Percentiles rank a stretch among this genome's conserved stretches.
These are phyloP conservation scores for Malassezia obtusa DNA, from an alignment of 1,284 basidiomycete species.

Conservation along the genomic window DNA sequence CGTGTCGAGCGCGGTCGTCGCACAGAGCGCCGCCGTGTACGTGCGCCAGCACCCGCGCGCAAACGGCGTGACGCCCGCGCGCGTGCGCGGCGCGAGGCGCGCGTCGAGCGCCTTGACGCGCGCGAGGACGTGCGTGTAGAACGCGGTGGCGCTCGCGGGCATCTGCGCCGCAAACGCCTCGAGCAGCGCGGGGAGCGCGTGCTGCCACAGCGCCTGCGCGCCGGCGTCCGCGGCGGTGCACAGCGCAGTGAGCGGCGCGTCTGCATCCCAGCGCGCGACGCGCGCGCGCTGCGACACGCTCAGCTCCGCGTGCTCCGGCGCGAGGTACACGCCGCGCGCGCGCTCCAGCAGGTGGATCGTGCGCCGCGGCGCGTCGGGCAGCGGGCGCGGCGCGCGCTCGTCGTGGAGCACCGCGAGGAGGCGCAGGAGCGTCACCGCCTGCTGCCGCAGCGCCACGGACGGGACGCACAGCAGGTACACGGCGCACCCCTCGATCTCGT, in stretches of 20 bases:
- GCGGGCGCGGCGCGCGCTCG: not conserved
- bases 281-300: slow-evolving; percentile 27
- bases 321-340: slow-evolving; percentile 3
- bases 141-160: not conserved
- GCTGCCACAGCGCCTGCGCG: slow-evolving; percentile 50
- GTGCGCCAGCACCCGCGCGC: slow-evolving; percentile 7
- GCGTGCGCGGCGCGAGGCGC: not conserved
- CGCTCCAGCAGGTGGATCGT: not conserved
- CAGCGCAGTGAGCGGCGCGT: slow-evolving; percentile 28
- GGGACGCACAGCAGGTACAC: slow-evolving; percentile 64
- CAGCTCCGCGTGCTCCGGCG: slow-evolving; percentile 24
- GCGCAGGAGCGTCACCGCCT: slow-evolving; percentile 30
- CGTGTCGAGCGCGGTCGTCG: not conserved
- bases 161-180: not conserved
- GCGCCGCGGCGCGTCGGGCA: not conserved
- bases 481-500: slow-evolving; percentile 61
- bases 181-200: slow-evolving; percentile 48
- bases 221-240: slow-evolving; percentile 50
- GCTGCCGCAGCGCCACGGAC: slow-evolving; percentile 57
- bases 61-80: not conserved
- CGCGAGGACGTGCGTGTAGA: slow-evolving; percentile 1
- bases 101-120: slow-evolving; percentile 6
- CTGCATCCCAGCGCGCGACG: slow-evolving; percentile 23
- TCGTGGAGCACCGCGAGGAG: slow-evolving; percentile 42
- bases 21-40: slow-evolving; percentile 8